phyloP scores from a whole-genome alignment of 768 basidiomycete species.

The Pleurotus ostreatus region DNA sequence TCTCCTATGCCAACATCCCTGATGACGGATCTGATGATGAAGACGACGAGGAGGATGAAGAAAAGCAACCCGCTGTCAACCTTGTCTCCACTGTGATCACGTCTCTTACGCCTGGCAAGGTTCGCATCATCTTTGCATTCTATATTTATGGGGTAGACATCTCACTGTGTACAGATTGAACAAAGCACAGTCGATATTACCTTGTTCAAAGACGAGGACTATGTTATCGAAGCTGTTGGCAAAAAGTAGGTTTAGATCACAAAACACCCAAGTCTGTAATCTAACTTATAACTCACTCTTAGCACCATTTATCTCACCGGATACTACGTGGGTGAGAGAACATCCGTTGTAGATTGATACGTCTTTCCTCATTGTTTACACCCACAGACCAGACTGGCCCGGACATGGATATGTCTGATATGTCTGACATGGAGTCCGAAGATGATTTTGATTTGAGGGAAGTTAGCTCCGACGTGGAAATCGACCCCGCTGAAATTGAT shows the following conservation, averaged over 20 bases:
- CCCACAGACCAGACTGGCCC: slow-evolving; percentile 46
- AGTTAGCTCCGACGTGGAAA: slow-evolving; percentile 81
- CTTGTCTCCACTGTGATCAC: slow-evolving; percentile 59
- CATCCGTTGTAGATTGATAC: background rate
- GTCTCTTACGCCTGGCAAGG: slow-evolving; percentile 80
- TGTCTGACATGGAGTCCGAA: slow-evolving; percentile 50
- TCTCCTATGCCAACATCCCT: slow-evolving; percentile 38
- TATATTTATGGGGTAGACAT: too few relatives aligned
- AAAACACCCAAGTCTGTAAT: background rate
- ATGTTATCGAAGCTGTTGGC: slow-evolving; percentile 68
- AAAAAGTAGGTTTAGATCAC: slow-evolving; percentile 59
- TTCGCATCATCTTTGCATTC: slow-evolving; percentile 25
- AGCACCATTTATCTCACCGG: slow-evolving; percentile 78
- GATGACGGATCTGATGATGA: slow-evolving; percentile 46
- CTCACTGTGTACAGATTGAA: slow-evolving; percentile 53
- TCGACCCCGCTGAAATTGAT: slow-evolving; percentile 57
- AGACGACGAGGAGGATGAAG: slow-evolving; percentile 25
- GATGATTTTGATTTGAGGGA: slow-evolving; percentile 60
- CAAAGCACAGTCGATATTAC: slow-evolving; percentile 69
- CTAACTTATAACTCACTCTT: slow-evolving; percentile 6
- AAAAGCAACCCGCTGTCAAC: slow-evolving; percentile 4
- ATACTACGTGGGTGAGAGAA: slow-evolving; percentile 71
- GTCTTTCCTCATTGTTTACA: slow-evolving; percentile 4
- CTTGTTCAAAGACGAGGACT: slow-evolving; percentile 62
- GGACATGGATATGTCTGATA: slow-evolving; percentile 40